Conservation (phyloP, 129 eudicot genomes). For the Escallonia rubra region DNA sequence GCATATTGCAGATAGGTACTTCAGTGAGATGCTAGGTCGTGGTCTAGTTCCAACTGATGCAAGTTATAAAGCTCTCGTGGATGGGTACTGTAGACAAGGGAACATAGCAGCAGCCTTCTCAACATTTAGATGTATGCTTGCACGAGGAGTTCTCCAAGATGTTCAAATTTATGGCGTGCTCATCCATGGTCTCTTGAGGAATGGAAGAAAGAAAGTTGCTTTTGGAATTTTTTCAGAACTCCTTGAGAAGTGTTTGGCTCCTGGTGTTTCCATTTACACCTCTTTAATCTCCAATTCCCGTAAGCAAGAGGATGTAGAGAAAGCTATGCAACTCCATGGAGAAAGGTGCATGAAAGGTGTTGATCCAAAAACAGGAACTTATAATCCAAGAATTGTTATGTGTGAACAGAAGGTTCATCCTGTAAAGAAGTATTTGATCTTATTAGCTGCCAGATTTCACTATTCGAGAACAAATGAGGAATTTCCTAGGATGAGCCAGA, state of each 20-base stretch:
- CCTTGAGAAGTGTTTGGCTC: slow-evolving; percentile 14
- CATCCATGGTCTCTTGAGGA: slow-evolving; percentile 17
- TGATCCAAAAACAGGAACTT: slow-evolving; percentile 11
- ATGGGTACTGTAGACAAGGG: slow-evolving; percentile 23
- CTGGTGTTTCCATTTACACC: slow-evolving; percentile 3
- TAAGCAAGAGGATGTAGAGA: slow-evolving; percentile 21
- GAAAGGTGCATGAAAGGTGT: slow-evolving; percentile 7
- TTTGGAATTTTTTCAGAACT: slow-evolving; percentile 24
- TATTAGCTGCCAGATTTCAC: slow-evolving; percentile 4
- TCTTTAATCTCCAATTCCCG: slow-evolving; percentile 20
- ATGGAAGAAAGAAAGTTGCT: slow-evolving; percentile 4
- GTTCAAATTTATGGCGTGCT: slow-evolving; percentile 11
- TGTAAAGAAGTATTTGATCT: slow-evolving; percentile 19
- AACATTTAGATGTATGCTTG: slow-evolving; percentile 27
- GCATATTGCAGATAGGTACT: slow-evolving; percentile 30
- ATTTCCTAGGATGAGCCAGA: slow-evolving; percentile 27
- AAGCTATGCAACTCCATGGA: slow-evolving; percentile 27
- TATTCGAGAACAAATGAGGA: slow-evolving; percentile 19
- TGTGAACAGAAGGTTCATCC: slow-evolving; percentile 1
- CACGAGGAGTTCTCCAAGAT: slow-evolving; percentile 14
- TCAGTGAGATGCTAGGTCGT: slow-evolving; percentile 21
- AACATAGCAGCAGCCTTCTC: slow-evolving; percentile 19
- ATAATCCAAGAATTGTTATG: slow-evolving; percentile 24
- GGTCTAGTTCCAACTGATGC: slow-evolving; percentile 16
- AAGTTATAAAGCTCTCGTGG: slow-evolving; percentile 16